Conservation (phyloP, 768 basidiomycete species). For the Psilocybe cubensis region DNA sequence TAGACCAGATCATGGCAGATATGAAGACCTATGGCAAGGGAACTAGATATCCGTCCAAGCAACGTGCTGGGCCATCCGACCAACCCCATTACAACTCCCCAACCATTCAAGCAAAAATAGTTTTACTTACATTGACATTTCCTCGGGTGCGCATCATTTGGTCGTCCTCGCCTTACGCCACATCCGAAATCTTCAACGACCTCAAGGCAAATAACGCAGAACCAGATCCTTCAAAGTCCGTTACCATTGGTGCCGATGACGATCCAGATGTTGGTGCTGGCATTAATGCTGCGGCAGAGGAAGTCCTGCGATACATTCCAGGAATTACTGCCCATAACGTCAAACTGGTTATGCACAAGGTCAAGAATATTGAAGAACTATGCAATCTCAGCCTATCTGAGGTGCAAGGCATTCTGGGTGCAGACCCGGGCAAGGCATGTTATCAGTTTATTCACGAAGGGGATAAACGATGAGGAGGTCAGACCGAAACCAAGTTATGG, state of each 20-base stretch:
- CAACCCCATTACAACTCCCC: constrained; percentile 41
- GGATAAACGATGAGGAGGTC: constrained; percentile 35
- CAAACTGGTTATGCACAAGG: constrained; percentile 81
- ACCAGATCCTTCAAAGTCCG: constrained; percentile 78
- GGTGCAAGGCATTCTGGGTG: constrained; percentile 77
- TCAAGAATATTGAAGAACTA: constrained; percentile 77
- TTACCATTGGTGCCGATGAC: constrained; percentile 81
- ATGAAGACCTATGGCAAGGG: constrained; percentile 70
- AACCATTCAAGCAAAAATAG: constrained; percentile 89
- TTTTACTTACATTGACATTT: constrained; percentile 86
- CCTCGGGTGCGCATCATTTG: constrained; percentile 94
- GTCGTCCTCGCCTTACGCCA: constrained; percentile 95
- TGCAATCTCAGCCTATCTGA: constrained; percentile 62
- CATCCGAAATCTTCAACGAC: constrained; percentile 90
- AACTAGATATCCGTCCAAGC: constrained; percentile 59
- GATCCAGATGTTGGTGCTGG: constrained; percentile 69
- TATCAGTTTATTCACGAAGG: constrained; percentile 85
- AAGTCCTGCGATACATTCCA: constrained; percentile 80
- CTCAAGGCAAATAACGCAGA: constrained; percentile 81
- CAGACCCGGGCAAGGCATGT: constrained; percentile 78
- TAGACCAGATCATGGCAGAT: constrained; percentile 64
- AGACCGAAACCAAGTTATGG: no score
- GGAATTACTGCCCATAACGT: constrained; percentile 86
- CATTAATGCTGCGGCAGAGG: constrained; percentile 77
- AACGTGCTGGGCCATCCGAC: constrained; percentile 40